phyloP scores from a whole-genome alignment of 768 basidiomycete genomes.

The Coprinopsis marcescibilis region DNA sequence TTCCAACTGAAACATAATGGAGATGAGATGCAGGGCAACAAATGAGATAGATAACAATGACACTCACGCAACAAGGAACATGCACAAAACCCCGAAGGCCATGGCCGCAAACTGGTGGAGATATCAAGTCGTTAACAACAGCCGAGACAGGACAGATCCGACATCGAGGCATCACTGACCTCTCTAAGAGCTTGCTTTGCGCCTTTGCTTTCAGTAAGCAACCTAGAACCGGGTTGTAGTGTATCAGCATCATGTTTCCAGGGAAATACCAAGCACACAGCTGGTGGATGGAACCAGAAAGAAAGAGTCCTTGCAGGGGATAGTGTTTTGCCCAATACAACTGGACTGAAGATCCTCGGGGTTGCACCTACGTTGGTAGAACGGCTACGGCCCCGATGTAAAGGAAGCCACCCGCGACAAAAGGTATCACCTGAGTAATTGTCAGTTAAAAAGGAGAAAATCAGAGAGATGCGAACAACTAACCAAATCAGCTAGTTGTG shows the following conservation, averaged over 20 bases:
- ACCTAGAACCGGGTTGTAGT: constrained; percentile 33
- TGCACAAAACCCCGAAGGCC: constrained; percentile 85
- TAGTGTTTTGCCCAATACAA: no score
- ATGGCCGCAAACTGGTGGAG: constrained; percentile 78
- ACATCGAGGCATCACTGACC: constrained; percentile 37
- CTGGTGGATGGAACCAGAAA: no score
- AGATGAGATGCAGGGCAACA: not conserved
- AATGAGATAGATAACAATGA: not conserved
- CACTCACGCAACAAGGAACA: constrained; percentile 89
- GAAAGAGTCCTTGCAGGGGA: no score
- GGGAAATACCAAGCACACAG: no score
- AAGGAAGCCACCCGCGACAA: constrained; percentile 87
- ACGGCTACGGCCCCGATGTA: constrained; percentile 94
- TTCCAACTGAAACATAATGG: constrained; percentile 12
- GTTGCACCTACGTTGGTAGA: constrained; percentile 76
- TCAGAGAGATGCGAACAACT: constrained; percentile 24
- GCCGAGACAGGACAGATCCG: constrained; percentile 5
- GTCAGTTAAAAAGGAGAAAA: constrained; percentile 1
- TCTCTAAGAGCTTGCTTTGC: constrained; percentile 87
- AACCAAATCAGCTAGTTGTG: constrained; percentile 74
- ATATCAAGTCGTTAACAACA: constrained; percentile 5
- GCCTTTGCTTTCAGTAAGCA: constrained; percentile 84
- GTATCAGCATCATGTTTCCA: constrained; percentile 11
- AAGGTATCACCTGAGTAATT: constrained; percentile 69
- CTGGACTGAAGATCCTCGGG: no score